Conservation (phyloP, 2,329 filamentous ascomycete genomes). For the Phyllosticta paracitricarpa region DNA sequence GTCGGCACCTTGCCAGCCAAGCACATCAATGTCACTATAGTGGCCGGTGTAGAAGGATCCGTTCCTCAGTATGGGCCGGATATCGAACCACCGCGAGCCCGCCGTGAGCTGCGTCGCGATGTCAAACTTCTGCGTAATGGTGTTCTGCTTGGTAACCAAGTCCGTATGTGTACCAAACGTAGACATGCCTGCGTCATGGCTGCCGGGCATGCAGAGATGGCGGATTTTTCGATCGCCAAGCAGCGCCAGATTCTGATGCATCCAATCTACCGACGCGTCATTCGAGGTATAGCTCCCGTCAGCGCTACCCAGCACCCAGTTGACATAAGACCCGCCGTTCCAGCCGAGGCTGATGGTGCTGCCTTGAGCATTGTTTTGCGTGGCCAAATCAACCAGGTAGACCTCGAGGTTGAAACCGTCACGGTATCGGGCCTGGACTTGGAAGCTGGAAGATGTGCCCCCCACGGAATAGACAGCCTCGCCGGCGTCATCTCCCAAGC, state of each 20-base stretch:
- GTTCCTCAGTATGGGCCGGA: conserved; percentile 33
- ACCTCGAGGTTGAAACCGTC: conserved; percentile 20
- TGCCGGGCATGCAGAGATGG: conserved; percentile 39
- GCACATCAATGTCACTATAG: conserved; percentile 27
- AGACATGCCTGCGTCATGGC: conserved; percentile 42
- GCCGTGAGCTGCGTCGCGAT: conserved; percentile 37
- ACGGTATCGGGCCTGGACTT: conserved; percentile 21
- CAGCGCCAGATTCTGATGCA: conserved; percentile 29
- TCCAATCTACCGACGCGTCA: conserved; percentile 28
- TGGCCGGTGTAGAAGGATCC: conserved; percentile 35
- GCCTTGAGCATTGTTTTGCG: conserved; percentile 23
- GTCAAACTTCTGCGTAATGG: conserved; percentile 36
- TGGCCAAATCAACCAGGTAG: conserved; percentile 19
- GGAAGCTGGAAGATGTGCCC: conserved; percentile 21
- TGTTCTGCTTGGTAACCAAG: conserved; percentile 32
- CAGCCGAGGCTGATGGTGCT: conserved; percentile 26
- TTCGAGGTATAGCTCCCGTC: conserved; percentile 28
- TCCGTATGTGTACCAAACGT: conserved; percentile 30
- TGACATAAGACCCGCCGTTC: conserved; percentile 24
- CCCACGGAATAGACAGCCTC: conserved; percentile 26
- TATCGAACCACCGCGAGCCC: conserved; percentile 40
- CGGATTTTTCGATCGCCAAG: conserved; percentile 33
- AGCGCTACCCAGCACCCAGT: conserved; percentile 29
- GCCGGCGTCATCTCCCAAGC: conserved; percentile 23
- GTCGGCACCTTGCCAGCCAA: conserved; percentile 35